A percentile compares a stretch with the other conserved stretches of the same genome.
Conservation (phyloP, 2,329 filamentous ascomycete genomes). For the Arthrobotrys sphaeroides region DNA sequence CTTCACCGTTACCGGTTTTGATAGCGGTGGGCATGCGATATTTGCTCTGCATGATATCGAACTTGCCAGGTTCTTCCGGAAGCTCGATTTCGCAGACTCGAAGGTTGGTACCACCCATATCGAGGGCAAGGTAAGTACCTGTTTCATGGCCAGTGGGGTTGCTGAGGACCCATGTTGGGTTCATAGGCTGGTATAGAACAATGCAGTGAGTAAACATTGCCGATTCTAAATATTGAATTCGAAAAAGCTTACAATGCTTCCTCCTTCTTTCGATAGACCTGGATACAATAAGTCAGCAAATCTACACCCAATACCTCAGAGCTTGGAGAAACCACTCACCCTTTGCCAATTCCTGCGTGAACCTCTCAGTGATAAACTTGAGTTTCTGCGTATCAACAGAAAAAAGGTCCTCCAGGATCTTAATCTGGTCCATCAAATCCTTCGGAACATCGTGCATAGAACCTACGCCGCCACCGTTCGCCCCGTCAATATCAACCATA, state of each 20-base stretch:
- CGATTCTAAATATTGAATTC: constrained; percentile 55
- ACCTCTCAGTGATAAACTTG: constrained; percentile 90
- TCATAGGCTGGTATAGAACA: constrained; percentile 78
- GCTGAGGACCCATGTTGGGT: constrained; percentile 93
- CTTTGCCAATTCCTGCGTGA: constrained; percentile 85
- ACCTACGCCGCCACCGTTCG: constrained; percentile 66
- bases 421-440: constrained; percentile 71
- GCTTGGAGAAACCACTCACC: constrained; percentile 65
- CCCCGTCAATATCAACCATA: background rate
- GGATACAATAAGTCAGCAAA: constrained; percentile 34
- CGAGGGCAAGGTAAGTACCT: constrained; percentile 86
- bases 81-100: constrained; percentile 93
- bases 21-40: constrained; percentile 94
- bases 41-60: constrained; percentile 95
- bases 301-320: background rate
- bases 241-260: constrained; percentile 80
- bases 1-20: constrained; percentile 82
- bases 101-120: constrained; percentile 96
- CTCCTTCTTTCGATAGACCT: constrained; percentile 86
- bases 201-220: background rate
- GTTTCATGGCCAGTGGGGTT: constrained; percentile 87
- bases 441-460: constrained; percentile 87
- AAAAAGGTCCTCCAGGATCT: constrained; percentile 83
- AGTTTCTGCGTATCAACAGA: constrained; percentile 80
- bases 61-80: constrained; percentile 85